phyloP scores from a whole-genome alignment of 768 basidiomycete genomes.

The Pleurotus pulmonarius region DNA sequence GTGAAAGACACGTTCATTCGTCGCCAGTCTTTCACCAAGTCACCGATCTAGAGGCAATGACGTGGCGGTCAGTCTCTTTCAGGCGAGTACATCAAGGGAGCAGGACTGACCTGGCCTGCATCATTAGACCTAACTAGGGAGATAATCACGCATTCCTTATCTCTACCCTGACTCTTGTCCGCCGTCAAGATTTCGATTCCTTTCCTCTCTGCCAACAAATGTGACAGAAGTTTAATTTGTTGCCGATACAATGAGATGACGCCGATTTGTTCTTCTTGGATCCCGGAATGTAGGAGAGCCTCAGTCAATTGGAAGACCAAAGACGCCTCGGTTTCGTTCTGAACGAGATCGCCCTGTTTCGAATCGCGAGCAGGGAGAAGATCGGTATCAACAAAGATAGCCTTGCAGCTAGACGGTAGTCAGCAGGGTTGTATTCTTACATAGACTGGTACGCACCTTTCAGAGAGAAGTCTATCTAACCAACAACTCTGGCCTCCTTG shows the following conservation, averaged over 20 bases:
- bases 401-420: slow-evolving; percentile 60
- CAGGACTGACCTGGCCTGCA: slow-evolving; percentile 57
- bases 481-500: slow-evolving; percentile 50
- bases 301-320: slow-evolving; percentile 66
- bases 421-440: not conserved
- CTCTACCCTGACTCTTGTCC: slow-evolving; percentile 90
- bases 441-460: slow-evolving; percentile 44
- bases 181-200: slow-evolving; percentile 86
- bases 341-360: slow-evolving; percentile 82
- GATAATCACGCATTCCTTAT: slow-evolving; percentile 93
- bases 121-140: slow-evolving; percentile 91
- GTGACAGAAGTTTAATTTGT: slow-evolving; percentile 85
- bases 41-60: slow-evolving; percentile 64
- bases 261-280: slow-evolving; percentile 71
- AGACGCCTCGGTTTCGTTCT: slow-evolving; percentile 80
- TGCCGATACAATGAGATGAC: slow-evolving; percentile 92
- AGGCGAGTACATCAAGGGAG: not conserved
- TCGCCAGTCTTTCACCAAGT: slow-evolving; percentile 93
- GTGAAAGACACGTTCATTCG: slow-evolving; percentile 97
- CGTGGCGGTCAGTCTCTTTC: not conserved
- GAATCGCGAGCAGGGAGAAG: slow-evolving; percentile 73
- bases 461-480: slow-evolving; percentile 60
- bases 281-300: slow-evolving; percentile 60
- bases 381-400: slow-evolving; percentile 95
- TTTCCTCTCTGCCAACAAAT: slow-evolving; percentile 51